Evolutionary conservation across 23 red algal genomes (phyloP), one percentile per base, ranked within the genome.

Genomic region (Gracilaria gracilis): DNA sequence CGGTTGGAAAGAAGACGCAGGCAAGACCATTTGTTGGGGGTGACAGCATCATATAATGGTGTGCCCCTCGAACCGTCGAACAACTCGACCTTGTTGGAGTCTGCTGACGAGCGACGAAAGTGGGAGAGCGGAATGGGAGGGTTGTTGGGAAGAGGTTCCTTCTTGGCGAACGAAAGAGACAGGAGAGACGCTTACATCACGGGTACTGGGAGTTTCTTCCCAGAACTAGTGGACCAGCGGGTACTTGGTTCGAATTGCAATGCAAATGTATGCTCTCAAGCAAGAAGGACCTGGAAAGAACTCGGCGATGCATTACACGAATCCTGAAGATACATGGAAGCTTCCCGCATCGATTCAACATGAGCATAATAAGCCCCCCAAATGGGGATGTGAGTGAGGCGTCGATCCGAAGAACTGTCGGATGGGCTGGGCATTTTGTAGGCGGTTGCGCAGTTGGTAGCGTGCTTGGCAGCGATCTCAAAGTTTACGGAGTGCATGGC

Each of bases 381-480:
- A 37, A 48, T 27, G 82, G 36, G 6, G 59, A 35, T 0, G 29
- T 85, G 3, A 69, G 23, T 48, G 87, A 90, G 27, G 33, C 29
- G 49, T 79, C 27, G 27, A 48, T 90, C 27, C 72, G 87, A 21
- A 32, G 29, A 4, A 79, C 44, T 9, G 88, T 61, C 9, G 67
- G 28, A 28, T 72, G 50, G n/a, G 64, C 38, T 0, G 23, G 39
- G 6, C 88, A 92, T 54, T 61, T 92, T 67, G 65, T 84, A 11
- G 79, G 88, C 32, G 79, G 88, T 23, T 71, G 59, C 19, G 28
- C 9, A 0, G 88, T 92, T 53, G 88, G 88, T 1, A 33, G 37
- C 15, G 88, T 84, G 44, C 39, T 84, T 24, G 55, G n/a, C 23
- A 42, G 33, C 5, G 42, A n/a, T 4, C 62, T 92, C 4, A 65